Conservation (phyloP, 805 yeast genomes). For the Metschnikowia koreensis region DNA sequence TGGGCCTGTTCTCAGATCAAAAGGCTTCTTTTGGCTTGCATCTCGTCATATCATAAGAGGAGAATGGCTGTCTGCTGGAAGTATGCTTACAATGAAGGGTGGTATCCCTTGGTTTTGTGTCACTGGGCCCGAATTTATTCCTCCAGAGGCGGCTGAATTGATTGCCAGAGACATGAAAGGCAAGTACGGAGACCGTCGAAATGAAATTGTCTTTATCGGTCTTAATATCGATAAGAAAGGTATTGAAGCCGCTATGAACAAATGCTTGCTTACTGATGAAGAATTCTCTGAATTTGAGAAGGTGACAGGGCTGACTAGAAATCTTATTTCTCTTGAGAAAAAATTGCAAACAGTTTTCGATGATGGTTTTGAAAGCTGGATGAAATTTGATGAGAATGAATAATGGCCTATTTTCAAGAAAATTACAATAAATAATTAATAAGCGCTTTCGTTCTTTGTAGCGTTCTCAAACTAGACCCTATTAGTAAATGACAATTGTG, state of each 20-base stretch:
- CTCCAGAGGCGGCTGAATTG: slow-evolving; percentile 28
- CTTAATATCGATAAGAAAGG: slow-evolving; percentile 28
- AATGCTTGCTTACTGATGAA: slow-evolving; percentile 39
- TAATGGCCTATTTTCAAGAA: no score
- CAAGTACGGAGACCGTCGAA: slow-evolving; percentile 42
- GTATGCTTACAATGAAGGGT: slow-evolving; percentile 40
- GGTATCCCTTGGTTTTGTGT: slow-evolving; percentile 45
- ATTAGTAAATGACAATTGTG: no score
- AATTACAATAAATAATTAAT: no score
- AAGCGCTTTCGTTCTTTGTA: no score
- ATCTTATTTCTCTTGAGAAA: slow-evolving; percentile 31
- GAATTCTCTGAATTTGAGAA: slow-evolving; percentile 31
- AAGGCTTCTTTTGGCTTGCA: slow-evolving; percentile 48
- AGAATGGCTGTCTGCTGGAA: slow-evolving; percentile 46
- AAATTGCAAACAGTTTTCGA: slow-evolving; percentile 28
- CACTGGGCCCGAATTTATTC: slow-evolving; percentile 31
- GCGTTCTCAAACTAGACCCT: no score
- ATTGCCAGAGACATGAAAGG: slow-evolving; percentile 39
- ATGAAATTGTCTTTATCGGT: slow-evolving; percentile 48
- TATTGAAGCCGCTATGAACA: slow-evolving; percentile 31
- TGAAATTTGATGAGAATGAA: slow-evolving; percentile 19
- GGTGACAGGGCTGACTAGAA: slow-evolving; percentile 22
- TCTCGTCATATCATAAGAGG: slow-evolving; percentile 40
- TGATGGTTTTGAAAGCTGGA: slow-evolving; percentile 48
- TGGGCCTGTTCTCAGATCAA: slow-evolving; percentile 38